phyloP scores from a whole-genome alignment of 73 alveolate species.

The Tetrahymena elliotti region DNA sequence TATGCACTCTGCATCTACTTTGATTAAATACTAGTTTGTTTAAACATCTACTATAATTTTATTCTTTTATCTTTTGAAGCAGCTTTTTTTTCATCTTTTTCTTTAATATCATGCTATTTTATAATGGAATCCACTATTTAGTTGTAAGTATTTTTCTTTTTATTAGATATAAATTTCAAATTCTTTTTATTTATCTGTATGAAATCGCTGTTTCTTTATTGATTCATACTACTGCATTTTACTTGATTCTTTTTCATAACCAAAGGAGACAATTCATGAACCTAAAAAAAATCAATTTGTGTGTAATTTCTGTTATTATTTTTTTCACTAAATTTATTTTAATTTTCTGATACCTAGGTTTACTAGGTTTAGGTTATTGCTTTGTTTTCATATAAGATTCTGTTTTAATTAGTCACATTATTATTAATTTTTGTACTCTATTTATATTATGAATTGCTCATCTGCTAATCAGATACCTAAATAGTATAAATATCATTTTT shows the following conservation, averaged over 20 bases:
- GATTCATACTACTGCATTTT: neutral
- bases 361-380: neutral
- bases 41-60: neutral
- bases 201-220: neutral
- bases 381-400: neutral
- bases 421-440: neutral
- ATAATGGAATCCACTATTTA: neutral
- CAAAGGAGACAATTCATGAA: neutral
- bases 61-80: neutral
- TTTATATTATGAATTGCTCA: neutral
- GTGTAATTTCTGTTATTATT: neutral
- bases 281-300: neutral
- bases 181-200: neutral
- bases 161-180: neutral
- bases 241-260: neutral
- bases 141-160: neutral
- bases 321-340: neutral
- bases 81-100: neutral
- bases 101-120: neutral
- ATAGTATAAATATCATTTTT: neutral
- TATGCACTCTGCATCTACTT: too few relatives aligned
- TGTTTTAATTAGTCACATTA: neutral
- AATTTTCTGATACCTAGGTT: neutral
- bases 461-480: neutral
- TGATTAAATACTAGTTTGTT: neutral